Evolutionary conservation across 2,329 filamentous ascomycete species (phyloP).

Genomic region (Myriosclerotinia scirpicola): DNA sequence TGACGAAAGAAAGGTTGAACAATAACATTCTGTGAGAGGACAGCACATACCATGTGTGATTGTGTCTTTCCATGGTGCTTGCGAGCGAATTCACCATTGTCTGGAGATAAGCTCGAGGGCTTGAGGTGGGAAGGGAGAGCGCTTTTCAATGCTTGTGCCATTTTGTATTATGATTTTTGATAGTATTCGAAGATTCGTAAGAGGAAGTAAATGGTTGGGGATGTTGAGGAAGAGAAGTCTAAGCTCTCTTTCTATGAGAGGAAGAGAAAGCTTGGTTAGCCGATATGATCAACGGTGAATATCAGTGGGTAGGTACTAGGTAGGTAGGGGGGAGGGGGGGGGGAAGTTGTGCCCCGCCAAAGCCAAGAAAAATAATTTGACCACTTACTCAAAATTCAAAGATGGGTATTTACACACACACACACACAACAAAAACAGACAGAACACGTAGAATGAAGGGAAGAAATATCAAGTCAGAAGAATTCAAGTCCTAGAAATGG

Average conservation of each 20-base stretch:
- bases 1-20: background rate
- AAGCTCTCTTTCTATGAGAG: constrained; percentile 13
- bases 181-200: constrained; percentile 12
- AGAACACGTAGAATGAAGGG: background rate
- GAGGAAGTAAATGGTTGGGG: constrained; percentile 7
- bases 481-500: background rate
- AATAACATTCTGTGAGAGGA: constrained; percentile 3
- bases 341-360: constrained; percentile 12
- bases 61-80: constrained; percentile 83
- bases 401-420: background rate
- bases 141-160: constrained; percentile 71
- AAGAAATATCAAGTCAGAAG: background rate
- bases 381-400: constrained; percentile 3
- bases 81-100: constrained; percentile 52
- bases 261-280: constrained; percentile 18
- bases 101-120: constrained; percentile 40
- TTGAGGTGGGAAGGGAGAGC: constrained; percentile 85
- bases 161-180: constrained; percentile 41
- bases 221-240: constrained; percentile 9
- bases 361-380: constrained; percentile 3
- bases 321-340: background rate
- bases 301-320: background rate
- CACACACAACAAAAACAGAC: constrained; percentile 6
- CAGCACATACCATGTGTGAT: constrained; percentile 74
- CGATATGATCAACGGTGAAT: constrained; percentile 19